Conservation (phyloP, 208 protist species). For the Naegleria lovaniensis region DNA sequence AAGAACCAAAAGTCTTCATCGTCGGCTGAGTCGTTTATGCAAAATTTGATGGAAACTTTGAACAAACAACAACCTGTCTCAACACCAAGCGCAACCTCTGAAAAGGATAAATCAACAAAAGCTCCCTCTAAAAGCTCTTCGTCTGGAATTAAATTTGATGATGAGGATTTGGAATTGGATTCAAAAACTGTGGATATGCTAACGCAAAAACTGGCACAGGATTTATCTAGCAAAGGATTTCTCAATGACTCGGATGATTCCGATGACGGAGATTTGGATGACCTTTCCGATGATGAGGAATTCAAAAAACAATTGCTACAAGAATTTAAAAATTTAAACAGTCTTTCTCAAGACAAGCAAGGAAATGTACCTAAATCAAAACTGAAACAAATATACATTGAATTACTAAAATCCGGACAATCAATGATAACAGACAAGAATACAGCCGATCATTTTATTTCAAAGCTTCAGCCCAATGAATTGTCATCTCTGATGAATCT, state of each 20-base stretch:
- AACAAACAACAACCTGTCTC: not conserved
- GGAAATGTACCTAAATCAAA: not conserved
- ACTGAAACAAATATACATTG: constrained; percentile 1
- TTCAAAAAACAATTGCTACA: constrained; percentile 13
- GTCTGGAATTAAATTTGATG: not conserved
- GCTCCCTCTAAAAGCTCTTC: not conserved
- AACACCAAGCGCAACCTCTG: too few relatives aligned
- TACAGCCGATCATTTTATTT: not conserved
- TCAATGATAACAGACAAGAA: not conserved
- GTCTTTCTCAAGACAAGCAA: not conserved
- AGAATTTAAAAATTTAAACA: constrained; percentile 15
- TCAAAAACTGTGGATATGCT: not conserved
- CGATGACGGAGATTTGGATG: not conserved
- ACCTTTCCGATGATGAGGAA: not conserved
- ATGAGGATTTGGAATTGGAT: not conserved
- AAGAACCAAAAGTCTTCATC: not conserved
- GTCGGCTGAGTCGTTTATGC: not conserved
- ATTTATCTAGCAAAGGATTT: not conserved
- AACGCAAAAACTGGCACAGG: not conserved
- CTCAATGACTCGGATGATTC: not conserved
- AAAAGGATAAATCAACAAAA: not conserved
- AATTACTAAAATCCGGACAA: not conserved
- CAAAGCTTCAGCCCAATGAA: not conserved
- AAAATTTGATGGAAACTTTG: not conserved
- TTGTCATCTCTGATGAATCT: constrained; percentile 7